Evolutionary conservation across 768 basidiomycete genomes (phyloP).

Genomic region (Leccinum imitatum): DNA sequence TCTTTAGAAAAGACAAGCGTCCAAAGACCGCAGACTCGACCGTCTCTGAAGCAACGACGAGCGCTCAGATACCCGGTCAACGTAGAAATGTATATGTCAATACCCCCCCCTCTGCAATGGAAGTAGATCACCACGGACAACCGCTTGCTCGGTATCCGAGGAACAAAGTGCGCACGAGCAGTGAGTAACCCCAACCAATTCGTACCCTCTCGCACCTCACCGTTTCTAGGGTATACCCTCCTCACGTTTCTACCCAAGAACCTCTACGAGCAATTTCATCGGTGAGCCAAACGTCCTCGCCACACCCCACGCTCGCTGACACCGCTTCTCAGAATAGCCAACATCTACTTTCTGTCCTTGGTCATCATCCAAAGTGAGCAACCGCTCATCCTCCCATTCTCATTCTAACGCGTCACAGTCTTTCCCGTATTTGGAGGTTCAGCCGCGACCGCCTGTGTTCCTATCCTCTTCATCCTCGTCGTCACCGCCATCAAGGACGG

Average conservation of each 20-base stretch:
- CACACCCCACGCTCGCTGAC: neutral
- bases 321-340: conserved; percentile 61
- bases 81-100: conserved; percentile 85
- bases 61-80: conserved; percentile 43
- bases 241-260: conserved; percentile 93
- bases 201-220: neutral
- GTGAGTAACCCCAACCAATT: conserved; percentile 46
- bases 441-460: conserved; percentile 78
- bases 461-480: conserved; percentile 80
- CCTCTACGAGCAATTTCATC: conserved; percentile 90
- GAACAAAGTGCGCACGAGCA: conserved; percentile 94
- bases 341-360: conserved; percentile 87
- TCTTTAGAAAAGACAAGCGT: conserved; percentile 60
- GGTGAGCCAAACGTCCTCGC: conserved; percentile 42
- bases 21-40: conserved; percentile 33
- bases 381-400: neutral
- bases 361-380: conserved; percentile 74
- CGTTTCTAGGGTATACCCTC: conserved; percentile 75
- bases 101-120: conserved; percentile 56
- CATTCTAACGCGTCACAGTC: conserved; percentile 43
- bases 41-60: conserved; percentile 24
- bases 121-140: conserved; percentile 72
- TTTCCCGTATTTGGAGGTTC: conserved; percentile 91
- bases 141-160: conserved; percentile 76
- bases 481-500: conserved; percentile 96